Base-by-base conservation (phyloP, 331 rosid species). In the Phaseolus coccineus region DNA sequence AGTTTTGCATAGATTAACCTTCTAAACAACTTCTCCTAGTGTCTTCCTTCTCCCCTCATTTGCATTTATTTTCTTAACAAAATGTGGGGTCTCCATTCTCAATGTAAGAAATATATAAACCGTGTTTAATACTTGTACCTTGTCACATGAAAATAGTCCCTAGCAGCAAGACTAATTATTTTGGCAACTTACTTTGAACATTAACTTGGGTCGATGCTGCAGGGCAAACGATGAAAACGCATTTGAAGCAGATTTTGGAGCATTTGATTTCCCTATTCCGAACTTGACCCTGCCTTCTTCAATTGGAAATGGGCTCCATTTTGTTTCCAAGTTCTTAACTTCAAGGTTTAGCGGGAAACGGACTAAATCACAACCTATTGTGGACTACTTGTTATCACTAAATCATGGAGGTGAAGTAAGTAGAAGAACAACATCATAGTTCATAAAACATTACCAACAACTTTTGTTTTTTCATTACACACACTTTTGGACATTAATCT, bases 151-250 rank as follows among this genome's bases (percentile, higher is more conserved):
- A 39, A 72, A 8, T 16, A 37, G 27, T n/a, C 15, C n/a, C 0
- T 7, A 31, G n/a, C 15, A 64, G 47, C 28, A 19, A 37, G 71
- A 65, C 22, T 39, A 9, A 19, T 61, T 61, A 15, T 65, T 65
- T 65, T 0, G 50, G 51, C 4, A 35, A 62, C 67, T 0, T 33
- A 27, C 35, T 56, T 57, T 39, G 50, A 16, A 33, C 27, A 76
- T 44, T 71, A 76, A 70, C 79, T 57, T 14, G 22, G 71, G n/a
- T 50, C 33, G 35, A 55, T 72, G n/a, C 52, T 76, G 50, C 87
- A 90, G 97, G 97, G 92, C 94, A 46, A 91, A 76, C 37, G 90
- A 93, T 84, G 91, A 84, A 77, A 80, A 88, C 80, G 77, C 93
- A 50, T 70, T 91, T 73, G 97, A 93, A 87, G 87, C 91, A 31